These are phyloP conservation scores for Globisporangium nunn DNA, from an alignment of 352 stramenopile genomes.

Conservation along the genomic window DNA sequence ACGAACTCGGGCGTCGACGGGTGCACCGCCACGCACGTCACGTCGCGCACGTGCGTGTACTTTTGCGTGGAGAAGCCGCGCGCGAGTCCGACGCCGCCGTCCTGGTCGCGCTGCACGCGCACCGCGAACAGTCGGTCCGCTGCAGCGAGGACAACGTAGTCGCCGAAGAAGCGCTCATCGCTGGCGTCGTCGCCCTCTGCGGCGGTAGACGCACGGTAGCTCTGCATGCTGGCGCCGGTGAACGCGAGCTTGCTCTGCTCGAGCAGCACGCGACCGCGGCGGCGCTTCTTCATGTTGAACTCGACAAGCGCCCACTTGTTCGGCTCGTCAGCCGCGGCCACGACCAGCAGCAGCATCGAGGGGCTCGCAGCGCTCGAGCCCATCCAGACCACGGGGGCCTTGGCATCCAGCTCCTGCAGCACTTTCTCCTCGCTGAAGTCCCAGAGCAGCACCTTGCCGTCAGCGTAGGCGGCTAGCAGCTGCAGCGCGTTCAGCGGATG, in stretches of 20 bases:
- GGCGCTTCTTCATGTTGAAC: conserved; percentile 73
- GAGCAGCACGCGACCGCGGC: conserved; percentile 32
- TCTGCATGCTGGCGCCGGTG: conserved; percentile 43
- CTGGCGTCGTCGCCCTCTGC: conserved; percentile 2
- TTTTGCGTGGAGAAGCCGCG: conserved; percentile 31
- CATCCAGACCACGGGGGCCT: conserved; percentile 62
- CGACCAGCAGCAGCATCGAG: conserved; percentile 56
- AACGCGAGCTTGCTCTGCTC: conserved; percentile 43
- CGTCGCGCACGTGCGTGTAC: conserved; percentile 35
- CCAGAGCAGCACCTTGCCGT: conserved; percentile 63
- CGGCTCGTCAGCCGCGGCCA: conserved; percentile 7
- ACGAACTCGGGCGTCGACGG: conserved; percentile 46
- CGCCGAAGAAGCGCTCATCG: conserved; percentile 18
- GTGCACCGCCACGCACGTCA: conserved; percentile 58
- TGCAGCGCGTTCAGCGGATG: conserved; percentile 70
- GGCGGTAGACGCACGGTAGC: conserved; percentile 21
- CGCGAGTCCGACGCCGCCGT: conserved; percentile 18
- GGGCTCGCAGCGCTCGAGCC: conserved; percentile 40
- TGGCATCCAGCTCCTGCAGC: conserved; percentile 42
- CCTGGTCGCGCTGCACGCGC: conserved; percentile 26
- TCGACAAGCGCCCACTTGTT: conserved; percentile 50
- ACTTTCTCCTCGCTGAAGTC: conserved; percentile 72
- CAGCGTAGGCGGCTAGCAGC: conserved; percentile 56
- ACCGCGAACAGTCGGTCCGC: conserved; percentile 31
- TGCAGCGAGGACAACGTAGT: conserved; percentile 46